A percentile compares a stretch with the other conserved stretches of the same genome.
These are phyloP conservation scores for Candida mesenterica DNA, from an alignment of 1,139 yeast species.

Conservation along the genomic window DNA sequence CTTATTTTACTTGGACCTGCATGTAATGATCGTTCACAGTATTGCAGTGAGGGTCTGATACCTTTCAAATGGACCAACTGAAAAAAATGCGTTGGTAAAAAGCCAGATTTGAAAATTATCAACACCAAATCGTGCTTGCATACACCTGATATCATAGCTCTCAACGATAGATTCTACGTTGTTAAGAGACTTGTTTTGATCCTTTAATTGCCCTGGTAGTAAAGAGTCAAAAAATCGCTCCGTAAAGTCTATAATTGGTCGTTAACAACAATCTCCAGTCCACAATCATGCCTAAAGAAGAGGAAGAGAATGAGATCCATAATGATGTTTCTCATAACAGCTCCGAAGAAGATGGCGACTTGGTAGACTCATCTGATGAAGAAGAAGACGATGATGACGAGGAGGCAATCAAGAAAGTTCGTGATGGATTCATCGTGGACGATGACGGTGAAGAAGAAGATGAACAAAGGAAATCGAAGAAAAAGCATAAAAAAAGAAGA, in stretches of 20 bases:
- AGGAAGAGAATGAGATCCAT: conserved; percentile 38
- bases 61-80: neutral
- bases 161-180: neutral
- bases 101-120: neutral
- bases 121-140: neutral
- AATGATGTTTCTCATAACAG: conserved; percentile 28
- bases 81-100: neutral
- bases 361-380: conserved; percentile 69
- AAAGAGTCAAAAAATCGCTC: too few relatives aligned
- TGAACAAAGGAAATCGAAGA: conserved; percentile 34
- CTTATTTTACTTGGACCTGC: too few relatives aligned
- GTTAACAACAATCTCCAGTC: neutral
- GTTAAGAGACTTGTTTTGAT: neutral
- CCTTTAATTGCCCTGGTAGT: neutral
- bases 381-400: conserved; percentile 77
- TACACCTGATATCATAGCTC: neutral
- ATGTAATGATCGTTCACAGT: too few relatives aligned
- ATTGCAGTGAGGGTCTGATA: too few relatives aligned
- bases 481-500: conserved; percentile 44
- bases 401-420: conserved; percentile 69
- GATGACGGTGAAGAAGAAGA: conserved; percentile 70
- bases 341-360: conserved; percentile 45
- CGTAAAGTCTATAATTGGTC: too few relatives aligned
- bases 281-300: conserved; percentile 11
- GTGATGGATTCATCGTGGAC: conserved; percentile 93